Base-by-base conservation (phyloP, 257 asterid species). In the Solanum raphanifolium region DNA sequence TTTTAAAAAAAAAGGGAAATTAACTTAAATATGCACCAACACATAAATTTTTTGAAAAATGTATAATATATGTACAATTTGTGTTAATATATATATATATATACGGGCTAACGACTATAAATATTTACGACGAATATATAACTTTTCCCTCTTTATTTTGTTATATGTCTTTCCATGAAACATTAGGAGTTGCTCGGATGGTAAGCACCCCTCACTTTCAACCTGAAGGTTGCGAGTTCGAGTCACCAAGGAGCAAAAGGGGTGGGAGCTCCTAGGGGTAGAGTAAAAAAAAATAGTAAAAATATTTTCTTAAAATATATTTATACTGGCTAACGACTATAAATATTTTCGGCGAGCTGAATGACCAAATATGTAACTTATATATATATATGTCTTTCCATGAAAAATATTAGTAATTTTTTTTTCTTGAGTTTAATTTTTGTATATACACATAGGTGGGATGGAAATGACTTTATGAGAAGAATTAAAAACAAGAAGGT, bases 401-500 rank as follows among this genome's bases (percentile, higher is more conserved):
- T 62, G 9, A 5, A 25, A 58, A 58, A 55, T n/a, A 20, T 23
- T n/a, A 9, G 7, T 48, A 20, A 21, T 2, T 68, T 55, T 5
- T 48, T 15, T 0, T 68, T 68, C 3, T 29, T 27, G 36, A 29
- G 11, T 68, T 68, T 68, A 29, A 29, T 13, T 68, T 68, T 27
- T 68, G 75, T 18, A 29, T 29, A 68, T 68, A 68, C 23, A 68
- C 36, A 68, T 27, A 91, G 93, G 87, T 91, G 87, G 76, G 72
- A 87, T 58, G 89, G 89, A 6, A 23, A 66, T 31, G 81, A 87
- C 25, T 87, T 91, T 21, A 23, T 87, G 87, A 74, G 9, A 10
- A 90, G 65, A 73, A 85, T 87, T 5, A 76, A 32, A 69, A 88
- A 89, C 1, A 90, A 91, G 85, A 58, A 25, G 58, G 68, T 91